Percentiles rank a stretch among this genome's conserved stretches.
Conservation (phyloP, 2,329 filamentous ascomycete genomes). For the Chalaropsis thielavioides region DNA sequence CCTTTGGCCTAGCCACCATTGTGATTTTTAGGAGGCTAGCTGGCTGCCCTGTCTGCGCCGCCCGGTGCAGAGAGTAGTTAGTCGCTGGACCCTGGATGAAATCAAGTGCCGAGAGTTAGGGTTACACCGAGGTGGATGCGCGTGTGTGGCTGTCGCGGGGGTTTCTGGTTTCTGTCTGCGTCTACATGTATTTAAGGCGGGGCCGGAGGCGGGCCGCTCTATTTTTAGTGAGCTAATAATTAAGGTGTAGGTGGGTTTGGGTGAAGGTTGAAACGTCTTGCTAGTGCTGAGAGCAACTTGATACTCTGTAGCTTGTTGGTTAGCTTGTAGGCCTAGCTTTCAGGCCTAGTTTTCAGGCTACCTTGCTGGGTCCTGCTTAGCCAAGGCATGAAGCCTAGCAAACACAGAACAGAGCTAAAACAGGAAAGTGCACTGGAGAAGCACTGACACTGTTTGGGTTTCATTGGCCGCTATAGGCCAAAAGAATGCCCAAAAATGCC, state of each 20-base stretch:
- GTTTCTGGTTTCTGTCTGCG: background rate
- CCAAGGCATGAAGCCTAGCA: background rate
- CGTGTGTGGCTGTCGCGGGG: background rate
- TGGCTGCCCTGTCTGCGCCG: background rate
- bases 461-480: background rate
- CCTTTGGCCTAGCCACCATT: background rate
- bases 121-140: background rate
- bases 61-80: background rate
- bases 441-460: background rate
- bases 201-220: background rate
- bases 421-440: background rate
- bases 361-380: too few species aligned
- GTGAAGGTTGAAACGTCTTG: background rate
- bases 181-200: background rate
- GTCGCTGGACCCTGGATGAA: background rate
- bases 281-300: background rate
- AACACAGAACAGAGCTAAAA: background rate
- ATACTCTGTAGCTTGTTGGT: background rate
- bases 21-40: background rate
- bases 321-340: background rate
- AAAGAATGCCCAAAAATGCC: background rate
- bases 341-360: too few species aligned
- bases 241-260: background rate
- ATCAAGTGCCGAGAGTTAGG: background rate
- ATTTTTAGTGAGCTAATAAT: background rate